These are phyloP conservation scores for Podila epicladia DNA, from an alignment of 192 early-diverging fungal genomes.

Conservation along the genomic window DNA sequence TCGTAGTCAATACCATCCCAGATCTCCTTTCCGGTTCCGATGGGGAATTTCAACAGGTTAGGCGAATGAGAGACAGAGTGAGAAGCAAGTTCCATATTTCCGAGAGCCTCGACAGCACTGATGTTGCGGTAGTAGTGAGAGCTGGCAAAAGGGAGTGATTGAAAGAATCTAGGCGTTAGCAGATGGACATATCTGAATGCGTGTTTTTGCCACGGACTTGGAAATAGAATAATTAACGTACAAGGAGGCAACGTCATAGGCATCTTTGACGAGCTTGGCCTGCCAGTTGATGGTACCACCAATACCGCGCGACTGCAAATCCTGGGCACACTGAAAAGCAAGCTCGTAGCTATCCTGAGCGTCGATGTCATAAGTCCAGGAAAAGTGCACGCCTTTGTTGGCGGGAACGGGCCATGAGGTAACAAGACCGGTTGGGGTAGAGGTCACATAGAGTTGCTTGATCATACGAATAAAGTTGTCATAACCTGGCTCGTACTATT, in stretches of 20 bases:
- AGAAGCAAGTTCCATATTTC: constrained; percentile 19
- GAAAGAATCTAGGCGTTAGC: background rate
- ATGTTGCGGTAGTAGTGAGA: constrained; percentile 27
- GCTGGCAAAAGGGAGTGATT: background rate
- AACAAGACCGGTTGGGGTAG: background rate
- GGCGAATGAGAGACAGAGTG: constrained; percentile 34
- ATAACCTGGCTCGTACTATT: constrained; percentile 19
- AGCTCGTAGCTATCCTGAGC: constrained; percentile 18
- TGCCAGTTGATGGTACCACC: constrained; percentile 33
- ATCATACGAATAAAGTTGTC: constrained; percentile 23
- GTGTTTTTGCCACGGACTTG: too few relatives aligned
- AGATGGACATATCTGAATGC: too few relatives aligned
- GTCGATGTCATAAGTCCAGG: constrained; percentile 28
- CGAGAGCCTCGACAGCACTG: constrained; percentile 21
- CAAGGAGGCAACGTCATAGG: constrained; percentile 18
- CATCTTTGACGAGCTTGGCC: constrained; percentile 24
- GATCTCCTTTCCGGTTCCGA: constrained; percentile 17
- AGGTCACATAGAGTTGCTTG: background rate
- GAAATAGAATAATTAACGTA: too few relatives aligned
- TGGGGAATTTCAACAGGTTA: constrained; percentile 14
- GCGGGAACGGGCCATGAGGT: constrained; percentile 21
- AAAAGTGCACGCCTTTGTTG: constrained; percentile 24
- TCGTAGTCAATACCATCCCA: constrained; percentile 10
- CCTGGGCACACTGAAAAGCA: background rate
- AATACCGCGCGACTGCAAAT: constrained; percentile 9